Conservation (phyloP, 768 basidiomycete species). For the Leccinum incarnatum region DNA sequence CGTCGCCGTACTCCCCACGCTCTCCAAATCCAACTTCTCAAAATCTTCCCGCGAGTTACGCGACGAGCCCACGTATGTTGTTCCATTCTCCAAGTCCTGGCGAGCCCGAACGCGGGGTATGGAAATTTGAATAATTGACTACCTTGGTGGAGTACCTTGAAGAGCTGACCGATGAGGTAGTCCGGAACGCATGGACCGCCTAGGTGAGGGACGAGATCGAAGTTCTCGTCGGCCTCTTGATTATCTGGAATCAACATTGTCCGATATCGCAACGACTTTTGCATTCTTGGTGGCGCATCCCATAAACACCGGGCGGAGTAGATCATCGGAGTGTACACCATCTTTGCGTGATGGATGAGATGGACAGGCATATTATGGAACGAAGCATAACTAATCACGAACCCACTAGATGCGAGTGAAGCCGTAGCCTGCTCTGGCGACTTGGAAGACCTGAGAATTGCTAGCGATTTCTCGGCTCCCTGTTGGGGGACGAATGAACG, state of each 20-base stretch:
- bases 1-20: conserved; percentile 58
- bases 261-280: conserved; percentile 85
- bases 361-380: neutral
- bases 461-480: conserved; percentile 88
- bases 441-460: conserved; percentile 65
- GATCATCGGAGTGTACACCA: conserved; percentile 74
- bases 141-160: conserved; percentile 68
- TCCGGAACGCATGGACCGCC: conserved; percentile 71
- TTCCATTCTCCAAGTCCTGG: conserved; percentile 10
- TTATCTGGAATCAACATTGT: too few species aligned
- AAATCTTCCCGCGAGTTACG: conserved; percentile 26
- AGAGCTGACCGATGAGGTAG: conserved; percentile 61
- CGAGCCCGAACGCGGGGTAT: conserved; percentile 8
- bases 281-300: conserved; percentile 90
- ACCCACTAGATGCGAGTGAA: conserved; percentile 65
- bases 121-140: conserved; percentile 55
- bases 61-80: conserved; percentile 7
- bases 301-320: conserved; percentile 88
- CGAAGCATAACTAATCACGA: conserved; percentile 20
- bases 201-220: conserved; percentile 79
- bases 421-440: conserved; percentile 69
- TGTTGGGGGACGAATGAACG: conserved; percentile 15
- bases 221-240: conserved; percentile 63
- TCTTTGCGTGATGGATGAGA: conserved; percentile 39
- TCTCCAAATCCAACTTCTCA: conserved; percentile 38